Evolutionary conservation across 2,329 filamentous ascomycete genomes (phyloP), one percentile per base, ranked within the genome.

Genomic region (Tothia fuscella): DNA sequence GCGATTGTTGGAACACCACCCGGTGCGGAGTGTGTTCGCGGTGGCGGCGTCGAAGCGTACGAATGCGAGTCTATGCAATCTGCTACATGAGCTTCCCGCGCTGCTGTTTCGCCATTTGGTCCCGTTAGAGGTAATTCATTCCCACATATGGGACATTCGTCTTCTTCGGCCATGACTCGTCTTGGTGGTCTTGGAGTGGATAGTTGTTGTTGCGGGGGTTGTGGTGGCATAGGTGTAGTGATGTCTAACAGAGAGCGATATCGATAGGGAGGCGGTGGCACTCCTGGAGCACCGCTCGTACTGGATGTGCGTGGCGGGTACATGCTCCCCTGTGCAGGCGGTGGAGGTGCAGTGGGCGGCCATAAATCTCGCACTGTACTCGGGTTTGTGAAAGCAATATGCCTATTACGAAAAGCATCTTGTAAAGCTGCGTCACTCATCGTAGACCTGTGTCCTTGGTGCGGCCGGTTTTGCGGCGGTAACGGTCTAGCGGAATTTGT

Each of bases 91-190:
- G 55, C 53, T 46, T 65, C 63, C 20, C 68, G 57, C 3, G 55
- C 53, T 1, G 50, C 46, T 17, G 67, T 63, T 13, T 63, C 62
- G 6, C 57, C 58, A 19, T 57, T 48, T 1, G 53, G 51, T 4
- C 52, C 57, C 41, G 56, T 59, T 2, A 74, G 70, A 1, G 82
- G 81, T 3, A 87, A 67, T 58, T 86, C 80, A 28, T 67, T 62
- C 52, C 83, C 81, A 51, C 83, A 89, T 33, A 88, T 72, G 1
- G 82, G 82, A 47, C 83, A 89, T 51, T 85, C 80, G 54, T 88
- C 82, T 53, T 87, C 82, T 55, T 88, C 83, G 2, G 56, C 50
- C 10, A 68, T 56, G 45, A 56, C 46, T 5, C 54, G 49, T 10
- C 53, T n/a, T 7, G 38, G 25, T 24, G 41, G 13, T 22, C 12